Conservation (phyloP, 1,139 yeast genomes). For the Candida frijolesensis region DNA sequence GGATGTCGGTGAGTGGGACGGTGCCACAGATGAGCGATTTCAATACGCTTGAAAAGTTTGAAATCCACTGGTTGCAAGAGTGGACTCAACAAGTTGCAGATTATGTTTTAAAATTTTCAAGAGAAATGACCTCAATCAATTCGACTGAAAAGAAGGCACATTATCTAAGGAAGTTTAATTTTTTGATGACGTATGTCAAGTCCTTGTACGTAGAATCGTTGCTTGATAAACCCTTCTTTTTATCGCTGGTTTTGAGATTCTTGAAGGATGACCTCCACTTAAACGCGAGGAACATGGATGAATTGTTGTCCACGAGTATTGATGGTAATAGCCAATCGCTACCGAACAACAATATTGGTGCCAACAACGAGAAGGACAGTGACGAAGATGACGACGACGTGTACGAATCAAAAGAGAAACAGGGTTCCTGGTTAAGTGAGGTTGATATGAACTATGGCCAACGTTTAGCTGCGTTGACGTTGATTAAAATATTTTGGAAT, state of each 20-base stretch:
- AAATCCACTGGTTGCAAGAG: slow-evolving; percentile 72
- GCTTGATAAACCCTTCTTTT: slow-evolving; percentile 61
- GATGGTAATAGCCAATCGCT: not conserved
- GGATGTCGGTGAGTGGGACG: slow-evolving; percentile 12
- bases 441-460: slow-evolving; percentile 40
- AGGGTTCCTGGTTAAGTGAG: slow-evolving; percentile 15
- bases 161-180: slow-evolving; percentile 59
- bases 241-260: slow-evolving; percentile 63
- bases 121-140: slow-evolving; percentile 32
- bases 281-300: slow-evolving; percentile 27
- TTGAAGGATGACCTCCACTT: slow-evolving; percentile 57
- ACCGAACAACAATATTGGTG: slow-evolving; percentile 15
- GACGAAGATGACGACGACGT: slow-evolving; percentile 10
- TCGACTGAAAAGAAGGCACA: slow-evolving; percentile 35
- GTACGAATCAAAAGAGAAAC: not conserved
- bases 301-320: slow-evolving; percentile 15
- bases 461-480: slow-evolving; percentile 48
- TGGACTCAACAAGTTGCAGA: slow-evolving; percentile 84
- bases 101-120: slow-evolving; percentile 55
- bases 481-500: slow-evolving; percentile 72
- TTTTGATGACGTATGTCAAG: slow-evolving; percentile 59
- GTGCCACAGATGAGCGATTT: slow-evolving; percentile 7
- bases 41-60: slow-evolving; percentile 35
- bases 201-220: slow-evolving; percentile 70
- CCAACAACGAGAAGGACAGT: slow-evolving; percentile 12